Evolutionary conservation across 805 yeast species (phyloP), one percentile per base, ranked within the genome.

Genomic region (Starmerella stellata): DNA sequence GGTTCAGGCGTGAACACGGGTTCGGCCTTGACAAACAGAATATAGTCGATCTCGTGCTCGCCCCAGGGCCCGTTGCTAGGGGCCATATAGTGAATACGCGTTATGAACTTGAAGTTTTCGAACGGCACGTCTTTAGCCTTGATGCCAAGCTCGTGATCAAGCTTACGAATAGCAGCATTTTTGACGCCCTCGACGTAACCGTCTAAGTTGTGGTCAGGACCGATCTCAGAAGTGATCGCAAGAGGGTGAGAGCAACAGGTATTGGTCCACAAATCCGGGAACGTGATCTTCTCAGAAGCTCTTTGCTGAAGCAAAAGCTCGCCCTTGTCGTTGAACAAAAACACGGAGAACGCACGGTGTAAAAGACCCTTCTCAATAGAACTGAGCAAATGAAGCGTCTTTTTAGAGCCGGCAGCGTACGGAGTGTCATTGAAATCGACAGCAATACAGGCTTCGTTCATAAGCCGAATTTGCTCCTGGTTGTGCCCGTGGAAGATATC

Each of bases 191-290:
- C 58, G 5, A 87, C 64, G 7, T 92, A 79, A 27, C 65, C 61
- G 4, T 62, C 58, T 42, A 85, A 64, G 35, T 61, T 59, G 21
- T 18, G 21, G 27, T 62, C 53, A 14, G 43, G 35, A 9, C 95
- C 95, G 54, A 83, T 63, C 59, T 90, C 99, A 28, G 72, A 63
- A 29, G 75, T 69, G 27, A 82, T 72, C 39, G 94, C 82, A 38
- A 90, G 65, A 8, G 99, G 99, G 57, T 90, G 99, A 1, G 96
- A 85, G 59, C 99, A 90, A 61, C 99, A 90, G 2, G 99, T 90
- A 58, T 90, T 90, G 20, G 99, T 90, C 99, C 99, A 90, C 77
- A 85, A 74, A 42, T 74, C 74, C 1, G 96, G 93, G 60, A 90
- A 90, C 1, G 99, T 90, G 62, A 90, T 90, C 59, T 90, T 90